Evolutionary conservation across 2,329 filamentous ascomycete genomes (phyloP).

Genomic region (Ceratocystis eucalypticola): DNA sequence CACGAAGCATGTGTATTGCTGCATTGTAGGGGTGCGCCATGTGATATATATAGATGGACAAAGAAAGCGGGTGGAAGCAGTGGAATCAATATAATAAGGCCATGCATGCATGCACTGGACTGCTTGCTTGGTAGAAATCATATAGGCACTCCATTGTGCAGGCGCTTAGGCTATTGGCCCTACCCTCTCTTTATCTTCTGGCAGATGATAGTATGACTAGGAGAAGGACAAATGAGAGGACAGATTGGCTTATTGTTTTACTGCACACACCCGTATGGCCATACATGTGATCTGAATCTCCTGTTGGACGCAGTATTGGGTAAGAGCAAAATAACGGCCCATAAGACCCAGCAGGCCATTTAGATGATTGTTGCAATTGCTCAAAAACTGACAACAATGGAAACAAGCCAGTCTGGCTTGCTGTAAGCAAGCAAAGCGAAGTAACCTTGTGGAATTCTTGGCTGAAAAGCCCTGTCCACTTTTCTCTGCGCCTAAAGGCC

Average conservation of each 20-base stretch:
- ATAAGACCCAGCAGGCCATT: background rate
- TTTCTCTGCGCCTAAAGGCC: background rate
- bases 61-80: background rate
- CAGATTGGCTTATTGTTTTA: background rate
- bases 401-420: background rate
- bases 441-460: background rate
- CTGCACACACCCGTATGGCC: background rate
- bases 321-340: background rate
- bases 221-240: background rate
- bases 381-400: background rate
- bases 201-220: no score
- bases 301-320: background rate
- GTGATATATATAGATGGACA: background rate
- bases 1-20: background rate
- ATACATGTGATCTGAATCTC: background rate
- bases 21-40: background rate
- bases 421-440: background rate
- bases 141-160: no score
- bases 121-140: no score
- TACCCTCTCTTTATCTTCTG: no score
- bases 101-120: no score
- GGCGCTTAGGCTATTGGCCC: no score
- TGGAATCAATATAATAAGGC: background rate
- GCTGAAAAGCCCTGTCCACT: background rate
- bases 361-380: background rate